Evolutionary conservation across 2,329 filamentous ascomycete genomes (phyloP), one percentile per base, ranked within the genome.

Genomic region (Colletotrichum paranaense): DNA sequence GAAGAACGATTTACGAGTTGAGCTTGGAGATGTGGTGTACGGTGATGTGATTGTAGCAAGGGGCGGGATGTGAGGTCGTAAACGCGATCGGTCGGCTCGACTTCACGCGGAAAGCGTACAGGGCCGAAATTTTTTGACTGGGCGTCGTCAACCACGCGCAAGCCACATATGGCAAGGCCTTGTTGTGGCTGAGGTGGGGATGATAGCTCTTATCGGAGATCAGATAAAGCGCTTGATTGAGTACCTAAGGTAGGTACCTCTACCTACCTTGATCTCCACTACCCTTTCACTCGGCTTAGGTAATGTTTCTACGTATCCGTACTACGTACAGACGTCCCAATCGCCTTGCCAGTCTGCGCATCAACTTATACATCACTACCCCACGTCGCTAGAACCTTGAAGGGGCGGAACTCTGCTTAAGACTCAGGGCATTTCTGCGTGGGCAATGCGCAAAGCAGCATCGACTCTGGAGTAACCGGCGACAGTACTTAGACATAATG

Each of bases 401-500:
- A 53, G 53, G 46, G 60, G 60, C n/a, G 2, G 24, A 32, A 32
- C 22, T 26, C 35, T 38, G 7, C 16, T 12, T 5, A 32, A 62
- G 42, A 9, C 24, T 30, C 5, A 52, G 26, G 32, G 19, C 6
- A 52, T 24, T 35, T 12, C 35, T 28, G 30, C 28, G 52, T 53
- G 59, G 70, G 30, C 66, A 58, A 69, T 72, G 65, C 52, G 56
- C 65, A 73, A 65, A 32, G 64, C 73, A 66, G 62, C 35, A 73
- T 73, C 67, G 46, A 62, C 4, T 22, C 53, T 66, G 58, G 63
- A 53, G 38, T 52, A 35, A 55, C 26, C 53, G 12, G 28, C 28
- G 49, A 57, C 56, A 35, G 35, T 58, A 65, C 42, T 7, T 26
- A 64, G 52, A 64, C 55, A 77, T 56, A 69, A 82, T 82, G 80